Evolutionary conservation across 2,329 filamentous ascomycete genomes (phyloP).

Genomic region (Verticillium nonalfalfae): DNA sequence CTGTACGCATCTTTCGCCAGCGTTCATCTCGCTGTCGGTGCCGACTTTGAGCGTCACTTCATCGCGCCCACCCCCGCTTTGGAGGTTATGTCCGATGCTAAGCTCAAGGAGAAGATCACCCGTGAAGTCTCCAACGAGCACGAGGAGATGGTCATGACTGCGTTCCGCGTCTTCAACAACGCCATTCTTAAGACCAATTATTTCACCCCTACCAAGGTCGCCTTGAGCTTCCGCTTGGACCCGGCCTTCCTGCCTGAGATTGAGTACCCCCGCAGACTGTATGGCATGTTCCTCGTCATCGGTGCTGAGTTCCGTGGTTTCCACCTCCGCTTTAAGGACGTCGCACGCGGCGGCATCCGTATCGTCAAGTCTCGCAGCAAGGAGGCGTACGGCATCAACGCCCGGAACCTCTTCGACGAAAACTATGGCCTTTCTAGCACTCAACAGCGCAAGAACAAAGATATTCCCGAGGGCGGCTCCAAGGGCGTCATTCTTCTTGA

Average conservation of each 20-base stretch:
- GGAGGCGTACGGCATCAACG: slow-evolving; percentile 94
- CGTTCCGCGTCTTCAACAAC: slow-evolving; percentile 93
- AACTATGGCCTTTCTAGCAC: slow-evolving; percentile 98
- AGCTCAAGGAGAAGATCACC: slow-evolving; percentile 70
- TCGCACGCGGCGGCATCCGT: slow-evolving; percentile 92
- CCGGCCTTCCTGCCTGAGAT: slow-evolving; percentile 81
- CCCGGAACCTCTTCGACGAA: slow-evolving; percentile 93
- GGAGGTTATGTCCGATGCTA: slow-evolving; percentile 68
- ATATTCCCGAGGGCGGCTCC: slow-evolving; percentile 95
- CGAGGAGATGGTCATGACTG: slow-evolving; percentile 95
- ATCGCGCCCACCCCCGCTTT: slow-evolving; percentile 50
- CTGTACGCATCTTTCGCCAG: slow-evolving; percentile 90
- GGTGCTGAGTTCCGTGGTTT: slow-evolving; percentile 95
- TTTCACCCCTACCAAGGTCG: slow-evolving; percentile 94
- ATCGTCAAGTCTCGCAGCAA: slow-evolving; percentile 98
- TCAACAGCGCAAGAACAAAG: slow-evolving; percentile 99
- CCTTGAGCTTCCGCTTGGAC: slow-evolving; percentile 90
- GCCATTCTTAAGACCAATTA: slow-evolving; percentile 97
- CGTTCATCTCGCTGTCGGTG: slow-evolving; percentile 60
- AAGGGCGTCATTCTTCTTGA: slow-evolving; percentile 97
- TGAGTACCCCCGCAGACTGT: slow-evolving; percentile 90
- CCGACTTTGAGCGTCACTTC: slow-evolving; percentile 42
- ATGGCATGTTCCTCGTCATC: slow-evolving; percentile 98
- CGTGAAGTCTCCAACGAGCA: slow-evolving; percentile 86
- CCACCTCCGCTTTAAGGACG: slow-evolving; percentile 95